A percentile compares a stretch with the other conserved stretches of the same genome.
Conservation (phyloP, 306 rosid genomes). For the Trifolium pratense region DNA sequence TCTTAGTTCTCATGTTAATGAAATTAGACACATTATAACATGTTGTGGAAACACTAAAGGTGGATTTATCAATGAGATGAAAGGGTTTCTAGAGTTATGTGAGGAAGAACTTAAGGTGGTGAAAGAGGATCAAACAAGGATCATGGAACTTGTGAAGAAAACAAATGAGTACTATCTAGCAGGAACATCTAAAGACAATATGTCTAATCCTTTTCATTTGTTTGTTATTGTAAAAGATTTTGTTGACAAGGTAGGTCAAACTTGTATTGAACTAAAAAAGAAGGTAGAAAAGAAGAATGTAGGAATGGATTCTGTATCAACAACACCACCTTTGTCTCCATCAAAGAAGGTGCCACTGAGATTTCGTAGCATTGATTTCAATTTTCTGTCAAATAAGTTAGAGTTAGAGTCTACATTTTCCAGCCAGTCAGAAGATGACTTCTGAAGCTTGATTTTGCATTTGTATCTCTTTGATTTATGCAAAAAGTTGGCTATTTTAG, state of each 20-base stretch:
- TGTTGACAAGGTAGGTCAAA: conserved; percentile 66
- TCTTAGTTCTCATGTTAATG: conserved; percentile 49
- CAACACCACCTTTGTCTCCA: conserved; percentile 63
- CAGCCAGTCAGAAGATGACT: conserved; percentile 64
- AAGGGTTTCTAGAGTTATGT: conserved; percentile 65
- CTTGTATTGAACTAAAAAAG: conserved; percentile 54
- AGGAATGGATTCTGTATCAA: conserved; percentile 29
- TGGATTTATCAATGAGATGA: conserved; percentile 63
- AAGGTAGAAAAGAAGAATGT: conserved; percentile 57
- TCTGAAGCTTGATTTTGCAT: conserved; percentile 45
- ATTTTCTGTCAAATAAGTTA: conserved; percentile 51
- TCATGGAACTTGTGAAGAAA: conserved; percentile 68
- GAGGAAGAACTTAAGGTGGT: conserved; percentile 71
- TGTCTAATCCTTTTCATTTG: conserved; percentile 58
- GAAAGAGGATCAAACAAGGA: conserved; percentile 62
- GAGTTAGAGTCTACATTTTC: conserved; percentile 48
- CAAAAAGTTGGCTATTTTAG: conserved; percentile 26
- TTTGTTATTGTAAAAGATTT: conserved; percentile 72
- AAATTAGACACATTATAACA: conserved; percentile 52
- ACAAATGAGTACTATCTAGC: conserved; percentile 72
- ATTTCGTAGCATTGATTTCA: conserved; percentile 54
- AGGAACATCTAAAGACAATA: conserved; percentile 54
- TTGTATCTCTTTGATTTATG: conserved; percentile 36
- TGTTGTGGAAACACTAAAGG: conserved; percentile 46
- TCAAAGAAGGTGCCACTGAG: conserved; percentile 40